These are phyloP conservation scores for Talaromyces sp. DNA, from an alignment of 2,329 filamentous ascomycete genomes.

Conservation along the genomic window DNA sequence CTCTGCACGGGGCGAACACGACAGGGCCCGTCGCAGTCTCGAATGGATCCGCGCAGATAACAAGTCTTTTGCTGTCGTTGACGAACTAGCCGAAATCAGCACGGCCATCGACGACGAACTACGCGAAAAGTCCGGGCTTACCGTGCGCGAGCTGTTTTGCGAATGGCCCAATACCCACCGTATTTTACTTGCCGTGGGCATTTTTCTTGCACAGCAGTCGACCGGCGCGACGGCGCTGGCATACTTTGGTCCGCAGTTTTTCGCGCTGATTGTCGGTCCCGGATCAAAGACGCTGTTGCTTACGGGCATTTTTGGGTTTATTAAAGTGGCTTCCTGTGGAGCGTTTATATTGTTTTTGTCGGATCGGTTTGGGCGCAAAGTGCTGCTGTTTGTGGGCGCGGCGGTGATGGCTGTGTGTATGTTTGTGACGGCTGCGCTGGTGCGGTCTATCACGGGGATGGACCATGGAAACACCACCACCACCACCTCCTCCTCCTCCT, in stretches of 20 bases:
- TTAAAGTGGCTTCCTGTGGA: slow-evolving; percentile 50
- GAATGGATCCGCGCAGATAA: slow-evolving; percentile 48
- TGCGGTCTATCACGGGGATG: slow-evolving; percentile 30
- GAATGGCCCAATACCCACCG: slow-evolving; percentile 43
- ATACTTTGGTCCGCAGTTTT: slow-evolving; percentile 54
- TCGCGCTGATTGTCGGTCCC: slow-evolving; percentile 47
- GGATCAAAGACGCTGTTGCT: slow-evolving; percentile 43
- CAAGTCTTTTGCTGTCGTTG: slow-evolving; percentile 18
- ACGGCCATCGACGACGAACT: slow-evolving; percentile 44
- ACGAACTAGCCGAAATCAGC: slow-evolving; percentile 51
- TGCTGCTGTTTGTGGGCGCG: slow-evolving; percentile 47
- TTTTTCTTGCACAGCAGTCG: slow-evolving; percentile 51
- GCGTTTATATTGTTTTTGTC: slow-evolving; percentile 52
- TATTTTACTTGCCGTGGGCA: slow-evolving; percentile 39
- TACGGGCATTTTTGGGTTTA: slow-evolving; percentile 51
- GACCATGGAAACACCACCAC: not conserved
- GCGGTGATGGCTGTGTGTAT: slow-evolving; percentile 43
- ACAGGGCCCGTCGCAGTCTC: slow-evolving; percentile 46
- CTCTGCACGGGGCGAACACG: slow-evolving; percentile 40
- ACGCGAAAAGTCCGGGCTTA: slow-evolving; percentile 42
- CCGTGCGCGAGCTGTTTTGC: slow-evolving; percentile 39
- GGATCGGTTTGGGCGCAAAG: slow-evolving; percentile 49
- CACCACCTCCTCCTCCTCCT: too few species aligned
- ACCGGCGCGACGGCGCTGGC: slow-evolving; percentile 53
- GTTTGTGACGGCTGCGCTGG: slow-evolving; percentile 43